A percentile compares a stretch with the other conserved stretches of the same genome.
Evolutionary conservation across 2,329 filamentous ascomycete species (phyloP).

Genomic region (Madurella mycetomatis): DNA sequence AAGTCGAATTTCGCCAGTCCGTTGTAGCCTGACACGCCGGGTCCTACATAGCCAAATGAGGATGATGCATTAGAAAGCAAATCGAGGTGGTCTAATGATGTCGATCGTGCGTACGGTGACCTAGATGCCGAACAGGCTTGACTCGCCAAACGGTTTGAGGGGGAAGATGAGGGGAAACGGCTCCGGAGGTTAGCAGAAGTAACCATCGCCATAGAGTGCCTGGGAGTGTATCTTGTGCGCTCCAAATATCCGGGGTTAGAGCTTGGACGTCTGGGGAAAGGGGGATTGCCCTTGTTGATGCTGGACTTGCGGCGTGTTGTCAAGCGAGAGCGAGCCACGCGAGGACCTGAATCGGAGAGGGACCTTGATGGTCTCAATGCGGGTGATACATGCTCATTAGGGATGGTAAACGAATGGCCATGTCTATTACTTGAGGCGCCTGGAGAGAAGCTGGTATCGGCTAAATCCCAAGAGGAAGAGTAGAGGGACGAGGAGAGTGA

Average conservation of each 20-base stretch:
- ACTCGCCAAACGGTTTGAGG: background rate
- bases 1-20: background rate
- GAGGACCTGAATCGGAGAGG: too few species aligned
- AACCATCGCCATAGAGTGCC: background rate
- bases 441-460: background rate
- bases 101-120: background rate
- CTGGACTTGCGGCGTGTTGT: background rate
- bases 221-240: background rate
- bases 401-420: too few species aligned
- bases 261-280: background rate
- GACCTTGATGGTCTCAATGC: too few species aligned
- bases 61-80: background rate
- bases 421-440: background rate
- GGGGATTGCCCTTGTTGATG: background rate
- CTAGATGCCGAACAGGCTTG: background rate
- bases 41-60: background rate
- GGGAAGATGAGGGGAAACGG: background rate
- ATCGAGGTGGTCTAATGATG: background rate
- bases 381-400: too few species aligned
- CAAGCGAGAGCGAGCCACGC: too few species aligned
- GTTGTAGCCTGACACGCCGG: background rate
- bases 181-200: background rate
- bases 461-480: background rate
- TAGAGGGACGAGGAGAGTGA: slow-evolving; percentile 5
- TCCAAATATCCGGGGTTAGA: background rate